phyloP scores from a whole-genome alignment of 2,329 filamentous ascomycete species.

The Ceratocystis alfenasii region DNA sequence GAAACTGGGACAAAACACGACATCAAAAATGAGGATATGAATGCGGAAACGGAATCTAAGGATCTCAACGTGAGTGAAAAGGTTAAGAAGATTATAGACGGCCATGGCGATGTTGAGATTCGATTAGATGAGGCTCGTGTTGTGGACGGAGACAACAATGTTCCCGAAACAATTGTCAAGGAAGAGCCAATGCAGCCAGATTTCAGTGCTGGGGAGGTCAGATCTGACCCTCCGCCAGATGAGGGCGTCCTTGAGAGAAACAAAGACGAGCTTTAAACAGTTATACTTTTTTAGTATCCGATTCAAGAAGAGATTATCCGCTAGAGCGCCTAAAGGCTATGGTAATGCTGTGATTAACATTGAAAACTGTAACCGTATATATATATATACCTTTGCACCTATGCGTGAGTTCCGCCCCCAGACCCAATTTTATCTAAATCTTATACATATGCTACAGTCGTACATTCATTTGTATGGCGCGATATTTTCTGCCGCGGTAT shows the following conservation, averaged over 20 bases:
- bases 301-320: neutral
- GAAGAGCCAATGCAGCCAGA: neutral
- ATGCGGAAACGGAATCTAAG: constrained; percentile 26
- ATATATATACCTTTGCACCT: neutral
- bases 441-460: neutral
- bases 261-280: constrained; percentile 16
- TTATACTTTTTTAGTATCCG: neutral
- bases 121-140: neutral
- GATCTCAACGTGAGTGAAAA: constrained; percentile 38
- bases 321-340: neutral
- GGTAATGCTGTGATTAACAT: neutral
- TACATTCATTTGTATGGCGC: neutral
- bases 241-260: neutral
- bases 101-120: constrained; percentile 19
- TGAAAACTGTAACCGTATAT: neutral
- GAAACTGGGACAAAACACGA: neutral
- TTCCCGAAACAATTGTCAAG: constrained; percentile 19
- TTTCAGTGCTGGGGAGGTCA: constrained; percentile 27
- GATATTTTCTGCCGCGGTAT: neutral
- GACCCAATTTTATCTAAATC: neutral
- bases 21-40: constrained; percentile 27
- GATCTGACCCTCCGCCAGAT: neutral
- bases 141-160: constrained; percentile 16
- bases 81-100: constrained; percentile 43
- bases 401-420: neutral